Evolutionary conservation across 768 basidiomycete species (phyloP), one percentile per base, ranked within the genome.

Genomic region (Punctularia strigosozonata): DNA sequence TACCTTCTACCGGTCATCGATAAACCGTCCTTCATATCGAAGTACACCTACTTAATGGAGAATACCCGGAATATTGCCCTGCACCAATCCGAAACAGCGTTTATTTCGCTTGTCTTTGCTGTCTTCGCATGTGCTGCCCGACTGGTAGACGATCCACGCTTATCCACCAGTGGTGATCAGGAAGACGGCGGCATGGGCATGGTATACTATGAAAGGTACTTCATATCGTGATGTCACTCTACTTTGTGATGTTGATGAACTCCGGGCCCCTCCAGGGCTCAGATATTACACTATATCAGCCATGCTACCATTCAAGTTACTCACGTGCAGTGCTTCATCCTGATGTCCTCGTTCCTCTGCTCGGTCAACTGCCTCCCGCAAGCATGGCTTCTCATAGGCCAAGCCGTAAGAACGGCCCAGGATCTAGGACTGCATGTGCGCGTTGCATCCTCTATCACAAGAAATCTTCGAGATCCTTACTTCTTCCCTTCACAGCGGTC

Each of bases 311-410:
- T 78, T 28, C 83, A 90, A 56, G 66, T 84, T 37, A 73, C 78
- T 24, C 90, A 92, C 57, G 89, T 92, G 22, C 90, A 92, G 63
- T 84, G 84, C 58, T 81, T 91, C 55, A 74, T 87, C 45, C 68
- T 94, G 40, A 73, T 91, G 71, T 81, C 89, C 37, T 82, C 88
- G 2, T 92, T 90, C 64, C 66, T 94, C 43, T 91, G 89, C 54
- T 89, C 88, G 39, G 71, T 92, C 49, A 94, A 94, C 52, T 90
- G 89, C 53, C 73, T 94, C 37, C 90, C 90, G 3, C 90, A 91
- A 60, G 87, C 89, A 22, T 94, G 90, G 90, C 74, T 92, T 45
- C 69, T 91, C 41, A 75, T 90, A 39, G 90, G 90, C 31, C 90
- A 92, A 56, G 90, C 86, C 18, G 76, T 94, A 34, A 77, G 90